Percentiles rank a stretch among this genome's conserved stretches.
phyloP scores from a whole-genome alignment of 139 green algal species.

The Asterochloris sp. region DNA sequence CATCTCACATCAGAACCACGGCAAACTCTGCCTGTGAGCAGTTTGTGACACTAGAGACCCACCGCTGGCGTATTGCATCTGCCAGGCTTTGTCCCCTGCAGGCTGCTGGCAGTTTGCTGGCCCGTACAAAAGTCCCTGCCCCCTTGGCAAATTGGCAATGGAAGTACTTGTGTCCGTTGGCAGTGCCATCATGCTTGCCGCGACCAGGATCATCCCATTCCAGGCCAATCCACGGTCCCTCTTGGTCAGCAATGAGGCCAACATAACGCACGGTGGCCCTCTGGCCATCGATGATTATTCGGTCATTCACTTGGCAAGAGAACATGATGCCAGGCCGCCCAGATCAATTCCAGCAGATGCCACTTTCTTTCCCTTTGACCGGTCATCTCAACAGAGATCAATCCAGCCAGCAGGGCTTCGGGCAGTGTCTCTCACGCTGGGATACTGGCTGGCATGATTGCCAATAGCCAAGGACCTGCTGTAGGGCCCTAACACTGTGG shows the following conservation, averaged over 20 bases:
- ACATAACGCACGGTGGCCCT: conserved; percentile 73
- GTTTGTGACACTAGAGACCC: conserved; percentile 36
- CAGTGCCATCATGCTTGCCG: conserved; percentile 78
- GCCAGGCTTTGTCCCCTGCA: conserved; percentile 11
- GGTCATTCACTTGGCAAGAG: too few species aligned
- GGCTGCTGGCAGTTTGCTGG: too few species aligned
- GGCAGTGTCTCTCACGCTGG: too few species aligned
- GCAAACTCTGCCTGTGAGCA: conserved; percentile 45
- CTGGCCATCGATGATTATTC: conserved; percentile 42
- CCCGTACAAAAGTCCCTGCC: conserved; percentile 63
- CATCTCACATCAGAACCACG: neutral
- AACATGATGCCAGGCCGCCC: too few species aligned
- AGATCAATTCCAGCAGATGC: too few species aligned
- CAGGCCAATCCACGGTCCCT: conserved; percentile 73
- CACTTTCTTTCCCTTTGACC: too few species aligned
- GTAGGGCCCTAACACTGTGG: too few species aligned
- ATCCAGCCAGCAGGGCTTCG: too few species aligned
- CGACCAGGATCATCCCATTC: conserved; percentile 78
- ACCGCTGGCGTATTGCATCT: conserved; percentile 43
- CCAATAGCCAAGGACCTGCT: too few species aligned
- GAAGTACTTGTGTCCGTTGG: conserved; percentile 71
- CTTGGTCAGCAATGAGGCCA: conserved; percentile 53
- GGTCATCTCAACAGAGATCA: too few species aligned
- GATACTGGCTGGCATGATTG: too few species aligned
- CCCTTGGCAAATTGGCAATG: conserved; percentile 11